Conservation (phyloP, 2,329 filamentous ascomycete species). For the Cladosporium sp. region DNA sequence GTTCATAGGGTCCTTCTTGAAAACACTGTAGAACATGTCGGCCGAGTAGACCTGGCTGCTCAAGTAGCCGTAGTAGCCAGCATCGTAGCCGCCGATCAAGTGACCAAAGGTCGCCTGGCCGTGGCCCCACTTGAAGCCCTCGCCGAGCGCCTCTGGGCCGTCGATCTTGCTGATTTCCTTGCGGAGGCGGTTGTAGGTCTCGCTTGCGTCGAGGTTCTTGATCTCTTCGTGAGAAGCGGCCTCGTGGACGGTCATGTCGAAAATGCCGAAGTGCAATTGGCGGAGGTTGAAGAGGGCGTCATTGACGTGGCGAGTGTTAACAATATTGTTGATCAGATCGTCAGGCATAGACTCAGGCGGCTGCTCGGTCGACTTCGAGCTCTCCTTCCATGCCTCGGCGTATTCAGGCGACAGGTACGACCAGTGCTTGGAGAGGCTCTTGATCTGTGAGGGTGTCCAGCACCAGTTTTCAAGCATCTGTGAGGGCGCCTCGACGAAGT, state of each 20-base stretch:
- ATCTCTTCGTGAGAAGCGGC: constrained; percentile 63
- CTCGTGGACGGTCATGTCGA: constrained; percentile 75
- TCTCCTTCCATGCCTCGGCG: constrained; percentile 38
- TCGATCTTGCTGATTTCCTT: constrained; percentile 66
- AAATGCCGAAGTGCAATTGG: constrained; percentile 75
- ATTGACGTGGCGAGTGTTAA: constrained; percentile 75
- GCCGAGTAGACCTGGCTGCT: constrained; percentile 74
- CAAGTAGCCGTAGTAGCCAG: constrained; percentile 66
- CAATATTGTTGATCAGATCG: constrained; percentile 65
- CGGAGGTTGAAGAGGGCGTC: constrained; percentile 71
- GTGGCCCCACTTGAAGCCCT: constrained; percentile 57
- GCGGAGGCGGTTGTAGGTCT: constrained; percentile 66
- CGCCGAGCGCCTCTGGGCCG: constrained; percentile 62
- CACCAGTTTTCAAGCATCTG: constrained; percentile 53
- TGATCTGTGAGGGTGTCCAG: constrained; percentile 46
- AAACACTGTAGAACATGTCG: constrained; percentile 80
- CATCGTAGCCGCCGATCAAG: constrained; percentile 77
- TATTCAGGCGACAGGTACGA: constrained; percentile 44
- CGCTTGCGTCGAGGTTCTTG: constrained; percentile 57
- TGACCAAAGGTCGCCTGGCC: constrained; percentile 77
- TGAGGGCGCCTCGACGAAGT: constrained; percentile 47
- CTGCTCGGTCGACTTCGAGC: constrained; percentile 15
- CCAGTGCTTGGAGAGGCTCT: constrained; percentile 66
- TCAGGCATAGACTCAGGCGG: constrained; percentile 65
- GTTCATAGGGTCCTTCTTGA: constrained; percentile 74